Evolutionary conservation across 1,284 basidiomycete species (phyloP).

Genomic region (Sparassis latifolia): DNA sequence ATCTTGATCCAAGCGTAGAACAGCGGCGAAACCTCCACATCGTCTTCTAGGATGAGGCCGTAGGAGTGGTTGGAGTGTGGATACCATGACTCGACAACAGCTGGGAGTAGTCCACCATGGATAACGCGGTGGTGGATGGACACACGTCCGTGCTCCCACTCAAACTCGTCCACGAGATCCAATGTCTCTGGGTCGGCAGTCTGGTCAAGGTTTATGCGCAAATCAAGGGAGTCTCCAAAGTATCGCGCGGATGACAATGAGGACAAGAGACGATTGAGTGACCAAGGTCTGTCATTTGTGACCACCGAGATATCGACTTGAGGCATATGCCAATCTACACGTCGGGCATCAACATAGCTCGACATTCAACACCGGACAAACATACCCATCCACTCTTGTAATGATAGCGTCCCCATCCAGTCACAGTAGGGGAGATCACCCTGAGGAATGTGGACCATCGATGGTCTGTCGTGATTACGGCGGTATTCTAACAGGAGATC

Average conservation of each 20-base stretch:
- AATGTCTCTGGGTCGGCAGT: slow-evolving; percentile 59
- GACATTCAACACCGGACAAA: slow-evolving; percentile 4
- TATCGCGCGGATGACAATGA: slow-evolving; percentile 58
- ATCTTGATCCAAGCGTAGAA: slow-evolving; percentile 84
- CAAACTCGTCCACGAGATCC: slow-evolving; percentile 39
- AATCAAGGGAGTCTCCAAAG: slow-evolving; percentile 57
- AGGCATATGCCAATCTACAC: slow-evolving; percentile 67
- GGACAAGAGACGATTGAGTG: slow-evolving; percentile 56
- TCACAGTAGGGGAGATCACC: slow-evolving; percentile 46
- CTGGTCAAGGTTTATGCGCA: slow-evolving; percentile 73
- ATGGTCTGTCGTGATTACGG: background rate
- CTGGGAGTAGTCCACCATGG: slow-evolving; percentile 70
- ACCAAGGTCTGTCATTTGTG: slow-evolving; percentile 70
- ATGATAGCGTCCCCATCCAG: slow-evolving; percentile 59
- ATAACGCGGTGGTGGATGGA: slow-evolving; percentile 66
- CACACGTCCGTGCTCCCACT: slow-evolving; percentile 55
- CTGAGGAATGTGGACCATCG: slow-evolving; percentile 36
- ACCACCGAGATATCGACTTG: slow-evolving; percentile 65
- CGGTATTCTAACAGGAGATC: no score
- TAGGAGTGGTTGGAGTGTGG: slow-evolving; percentile 67
- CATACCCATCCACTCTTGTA: slow-evolving; percentile 52
- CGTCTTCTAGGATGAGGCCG: slow-evolving; percentile 76
- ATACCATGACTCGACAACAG: slow-evolving; percentile 84
- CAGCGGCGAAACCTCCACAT: slow-evolving; percentile 74
- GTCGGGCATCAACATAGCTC: slow-evolving; percentile 1